Base-by-base conservation (phyloP, 352 stramenopile genomes). In the Phytopythium chamaehyphon region DNA sequence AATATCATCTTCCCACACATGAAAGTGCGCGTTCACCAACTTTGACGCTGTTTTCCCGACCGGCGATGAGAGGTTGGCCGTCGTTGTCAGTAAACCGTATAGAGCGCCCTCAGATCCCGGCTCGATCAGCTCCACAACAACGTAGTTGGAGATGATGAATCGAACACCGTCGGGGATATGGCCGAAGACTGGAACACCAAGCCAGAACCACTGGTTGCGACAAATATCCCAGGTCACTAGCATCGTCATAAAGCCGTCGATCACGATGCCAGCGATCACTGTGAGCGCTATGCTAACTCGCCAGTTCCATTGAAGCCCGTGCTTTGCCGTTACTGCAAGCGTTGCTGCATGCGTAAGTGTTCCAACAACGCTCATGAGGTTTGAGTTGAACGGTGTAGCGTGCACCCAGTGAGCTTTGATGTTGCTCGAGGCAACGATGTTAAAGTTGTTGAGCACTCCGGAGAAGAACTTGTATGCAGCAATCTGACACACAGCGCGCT, bases 401-500 rank as follows among this genome's bases (percentile, higher is more conserved):
- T 86, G 74, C 12, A 80, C 71, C 77, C 72, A 86, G 44, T 68
- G 69, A 3, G 68, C 23, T 37, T 82, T 73, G 47, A 86, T 78
- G 47, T 78, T 73, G 42, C 69, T 75, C 11, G 62, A 76, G 0
- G 65, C 64, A 11, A 82, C 73, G 33, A 71, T 77, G 50, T 80
- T 85, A 48, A 88, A 86, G 45, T 61, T 81, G 54, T 82, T 72
- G 53, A 86, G 85, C 8, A 86, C 61, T 0, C 59, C 66, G 1
- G 69, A 78, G 57, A 86, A 81, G 55, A 87, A 87, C 38, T 83
- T 78, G 61, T 88, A 89, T 10, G 64, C 63, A 7, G 59, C 64
- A 5, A 87, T 63, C 62, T 87, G 73, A 36, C 77, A 86, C 24
- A 89, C 66, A 16, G 73, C 75, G 35, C 76, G 71, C 28, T 82